Percentiles rank a stretch among this genome's conserved stretches.
Evolutionary conservation across 148 eudicot species (phyloP).

Genomic region (Rhododendron ovatum): DNA sequence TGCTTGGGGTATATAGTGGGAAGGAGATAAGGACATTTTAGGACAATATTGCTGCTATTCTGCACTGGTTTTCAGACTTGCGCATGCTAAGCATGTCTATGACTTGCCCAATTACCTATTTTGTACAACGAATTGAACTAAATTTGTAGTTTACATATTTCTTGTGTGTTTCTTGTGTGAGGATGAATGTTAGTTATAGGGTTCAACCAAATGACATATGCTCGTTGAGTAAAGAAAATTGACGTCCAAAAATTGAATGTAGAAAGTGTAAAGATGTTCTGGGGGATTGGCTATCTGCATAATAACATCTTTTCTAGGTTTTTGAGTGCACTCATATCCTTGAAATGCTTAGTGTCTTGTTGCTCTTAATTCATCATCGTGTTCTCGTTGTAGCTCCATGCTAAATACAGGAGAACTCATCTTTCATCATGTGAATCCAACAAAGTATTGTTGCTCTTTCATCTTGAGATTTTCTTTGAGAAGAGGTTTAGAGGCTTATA

Average conservation of each 20-base stretch:
- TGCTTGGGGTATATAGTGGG: not conserved
- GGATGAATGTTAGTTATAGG: not conserved
- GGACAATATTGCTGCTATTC: not conserved
- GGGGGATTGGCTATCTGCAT: not conserved
- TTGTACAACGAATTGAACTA: not conserved
- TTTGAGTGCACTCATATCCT: not conserved
- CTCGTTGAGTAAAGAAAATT: not conserved
- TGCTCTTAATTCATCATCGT: not conserved
- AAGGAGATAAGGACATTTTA: not conserved
- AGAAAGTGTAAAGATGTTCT: not conserved
- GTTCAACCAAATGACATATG: not conserved
- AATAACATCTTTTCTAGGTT: not conserved
- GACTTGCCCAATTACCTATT: not conserved
- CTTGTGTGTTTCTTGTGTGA: not conserved
- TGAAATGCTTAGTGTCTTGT: not conserved
- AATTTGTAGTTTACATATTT: not conserved
- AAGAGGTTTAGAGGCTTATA: not conserved
- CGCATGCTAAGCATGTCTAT: not conserved
- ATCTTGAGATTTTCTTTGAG: not conserved
- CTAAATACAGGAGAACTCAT: not conserved
- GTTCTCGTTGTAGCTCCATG: not conserved
- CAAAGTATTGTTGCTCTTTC: not conserved
- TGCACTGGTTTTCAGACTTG: not conserved
- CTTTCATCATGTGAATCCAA: not conserved
- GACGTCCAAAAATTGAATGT: not conserved